Evolutionary conservation across 495 filamentous ascomycete species (phyloP).

Genomic region (Xylaria castorea): DNA sequence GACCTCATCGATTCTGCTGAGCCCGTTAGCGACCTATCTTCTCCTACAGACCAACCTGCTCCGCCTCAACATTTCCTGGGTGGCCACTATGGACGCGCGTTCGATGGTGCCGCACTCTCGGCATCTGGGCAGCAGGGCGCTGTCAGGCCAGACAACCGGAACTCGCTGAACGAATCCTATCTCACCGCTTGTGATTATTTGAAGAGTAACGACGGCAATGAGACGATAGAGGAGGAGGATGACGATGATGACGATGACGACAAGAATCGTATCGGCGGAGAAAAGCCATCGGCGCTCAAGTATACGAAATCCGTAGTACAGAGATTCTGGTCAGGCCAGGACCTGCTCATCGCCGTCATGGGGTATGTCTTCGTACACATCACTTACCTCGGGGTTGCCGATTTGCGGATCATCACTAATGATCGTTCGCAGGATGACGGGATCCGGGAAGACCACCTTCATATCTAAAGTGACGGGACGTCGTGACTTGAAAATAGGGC

Average conservation of each 20-base stretch:
- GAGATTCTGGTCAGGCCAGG: conserved; percentile 17
- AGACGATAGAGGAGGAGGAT: background rate
- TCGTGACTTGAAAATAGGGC: conserved; percentile 37
- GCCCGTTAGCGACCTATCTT: conserved; percentile 19
- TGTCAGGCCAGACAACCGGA: background rate
- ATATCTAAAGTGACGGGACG: conserved; percentile 45
- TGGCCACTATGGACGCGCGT: conserved; percentile 10
- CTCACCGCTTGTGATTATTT: background rate
- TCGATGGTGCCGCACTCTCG: background rate
- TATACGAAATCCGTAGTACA: conserved; percentile 20
- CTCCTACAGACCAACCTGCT: background rate
- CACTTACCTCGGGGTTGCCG: background rate
- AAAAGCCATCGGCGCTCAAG: background rate
- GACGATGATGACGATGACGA: background rate
- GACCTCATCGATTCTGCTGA: conserved; percentile 18
- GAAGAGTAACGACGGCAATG: background rate
- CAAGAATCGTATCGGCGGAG: background rate
- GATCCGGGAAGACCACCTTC: conserved; percentile 52
- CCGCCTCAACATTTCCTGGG: background rate
- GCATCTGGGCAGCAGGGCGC: background rate
- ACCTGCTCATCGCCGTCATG: conserved; percentile 38
- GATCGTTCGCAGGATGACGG: conserved; percentile 38
- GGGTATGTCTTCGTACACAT: conserved; percentile 29
- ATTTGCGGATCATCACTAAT: background rate
- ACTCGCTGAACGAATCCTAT: conserved; percentile 1